These are phyloP conservation scores for Fusarium sp. DNA, from an alignment of 2,329 filamentous ascomycete genomes.

Conservation along the genomic window DNA sequence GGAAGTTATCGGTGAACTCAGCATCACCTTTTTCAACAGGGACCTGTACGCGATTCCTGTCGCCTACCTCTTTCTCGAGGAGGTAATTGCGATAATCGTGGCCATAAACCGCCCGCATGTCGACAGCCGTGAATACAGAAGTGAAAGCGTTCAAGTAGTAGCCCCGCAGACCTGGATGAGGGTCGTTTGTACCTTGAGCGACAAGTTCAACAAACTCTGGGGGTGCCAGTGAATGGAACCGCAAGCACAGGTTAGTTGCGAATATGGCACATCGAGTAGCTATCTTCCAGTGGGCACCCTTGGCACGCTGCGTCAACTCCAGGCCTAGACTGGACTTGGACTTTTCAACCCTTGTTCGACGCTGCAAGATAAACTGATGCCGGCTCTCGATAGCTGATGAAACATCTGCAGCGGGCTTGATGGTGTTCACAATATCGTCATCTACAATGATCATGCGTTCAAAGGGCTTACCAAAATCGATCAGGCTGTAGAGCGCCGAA, in stretches of 20 bases:
- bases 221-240: constrained; percentile 89
- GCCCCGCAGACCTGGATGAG: constrained; percentile 84
- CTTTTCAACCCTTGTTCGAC: constrained; percentile 79
- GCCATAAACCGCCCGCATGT: constrained; percentile 83
- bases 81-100: constrained; percentile 91
- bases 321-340: constrained; percentile 83
- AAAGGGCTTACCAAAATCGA: constrained; percentile 90
- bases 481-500: constrained; percentile 82
- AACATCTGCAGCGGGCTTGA: constrained; percentile 75
- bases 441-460: constrained; percentile 88
- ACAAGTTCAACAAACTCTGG: constrained; percentile 84
- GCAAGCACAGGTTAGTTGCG: constrained; percentile 86
- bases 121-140: constrained; percentile 81
- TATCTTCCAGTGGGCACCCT: constrained; percentile 93
- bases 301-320: constrained; percentile 81
- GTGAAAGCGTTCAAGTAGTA: constrained; percentile 84
- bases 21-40: constrained; percentile 77
- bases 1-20: constrained; percentile 79
- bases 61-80: constrained; percentile 74
- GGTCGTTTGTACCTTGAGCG: constrained; percentile 83
- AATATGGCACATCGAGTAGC: constrained; percentile 90
- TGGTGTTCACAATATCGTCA: constrained; percentile 71
- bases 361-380: constrained; percentile 76
- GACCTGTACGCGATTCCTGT: constrained; percentile 79
- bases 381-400: constrained; percentile 64